Evolutionary conservation across 2,329 filamentous ascomycete species (phyloP).

Genomic region (Fusarium virguliforme): DNA sequence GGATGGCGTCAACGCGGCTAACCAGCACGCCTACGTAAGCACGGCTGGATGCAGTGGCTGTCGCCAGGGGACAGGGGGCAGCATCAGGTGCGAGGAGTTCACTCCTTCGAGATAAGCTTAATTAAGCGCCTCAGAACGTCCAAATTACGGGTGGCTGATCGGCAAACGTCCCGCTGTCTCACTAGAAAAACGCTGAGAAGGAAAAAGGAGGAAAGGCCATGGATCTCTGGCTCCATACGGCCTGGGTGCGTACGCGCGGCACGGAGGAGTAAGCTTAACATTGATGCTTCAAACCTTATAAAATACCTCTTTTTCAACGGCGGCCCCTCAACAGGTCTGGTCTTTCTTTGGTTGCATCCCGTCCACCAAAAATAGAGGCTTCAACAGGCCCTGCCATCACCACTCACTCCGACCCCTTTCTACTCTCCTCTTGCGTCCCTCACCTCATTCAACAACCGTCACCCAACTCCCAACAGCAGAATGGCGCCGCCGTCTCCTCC

Average conservation of each 20-base stretch:
- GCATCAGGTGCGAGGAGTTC: neutral
- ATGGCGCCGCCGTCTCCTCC: slow-evolving; percentile 4
- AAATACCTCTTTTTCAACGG: slow-evolving; percentile 5
- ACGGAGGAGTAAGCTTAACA: slow-evolving; percentile 1
- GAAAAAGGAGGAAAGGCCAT: neutral
- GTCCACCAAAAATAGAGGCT: slow-evolving; percentile 6
- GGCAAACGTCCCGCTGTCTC: slow-evolving; percentile 6
- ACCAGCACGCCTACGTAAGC: neutral
- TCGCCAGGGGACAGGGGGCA: slow-evolving; percentile 1
- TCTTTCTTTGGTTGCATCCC: neutral
- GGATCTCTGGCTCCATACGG: slow-evolving; percentile 2
- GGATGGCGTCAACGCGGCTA: slow-evolving; percentile 10
- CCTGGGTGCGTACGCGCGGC: no score
- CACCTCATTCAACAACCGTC: neutral
- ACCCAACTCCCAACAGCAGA: neutral
- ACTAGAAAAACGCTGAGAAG: neutral
- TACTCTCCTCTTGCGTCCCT: neutral
- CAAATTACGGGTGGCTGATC: slow-evolving; percentile 5
- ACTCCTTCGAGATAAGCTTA: slow-evolving; percentile 11
- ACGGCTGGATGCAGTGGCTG: neutral
- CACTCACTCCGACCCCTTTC: neutral
- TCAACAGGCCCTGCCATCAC: neutral
- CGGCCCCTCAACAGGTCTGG: neutral
- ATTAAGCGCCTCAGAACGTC: neutral
- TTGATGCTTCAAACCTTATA: slow-evolving; percentile 9